Base-by-base conservation (phyloP, 2,329 filamentous ascomycete species). In the Nemania sp. region DNA sequence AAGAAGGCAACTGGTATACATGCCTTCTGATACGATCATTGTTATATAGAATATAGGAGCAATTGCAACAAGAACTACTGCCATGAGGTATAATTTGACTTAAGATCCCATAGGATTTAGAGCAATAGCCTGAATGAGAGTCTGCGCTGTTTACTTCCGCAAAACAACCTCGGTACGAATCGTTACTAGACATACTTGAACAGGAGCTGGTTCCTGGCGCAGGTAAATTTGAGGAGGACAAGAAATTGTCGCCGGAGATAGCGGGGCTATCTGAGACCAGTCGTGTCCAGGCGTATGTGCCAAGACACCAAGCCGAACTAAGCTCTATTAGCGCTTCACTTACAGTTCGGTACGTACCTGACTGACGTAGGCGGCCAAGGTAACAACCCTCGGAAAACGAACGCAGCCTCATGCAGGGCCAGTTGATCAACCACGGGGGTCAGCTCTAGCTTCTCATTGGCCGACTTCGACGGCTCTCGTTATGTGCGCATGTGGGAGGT, bases 391-490 rank as follows among this genome's bases (percentile, higher is more conserved):
- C 15, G 47, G 51, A 37, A 56, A 63, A 51, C 45, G 29, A 37
- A 34, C 20, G 39, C 63, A 70, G 67, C 68, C 67, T 68, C 63
- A 67, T 64, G 65, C 63, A 68, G 65, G 56, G 46, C 62, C 66
- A 60, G 65, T 65, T 54, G 43, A 69, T 64, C 25, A 68, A 54
- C 64, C 69, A 72, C 70, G 69, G 63, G 70, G 69, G 61, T 51
- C 35, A 62, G 40, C 56, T 53, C 43, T 11, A 45, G 45, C 51
- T 7, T 67, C 48, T 62, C 35, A 72, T 71, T 72, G 69, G 70
- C 21, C 34, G 25, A 48, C 42, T 49, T 9, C 13, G 42, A 62
- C 46, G 18, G 49, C 46, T 35, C 15, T 43, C 29, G 46, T 51
- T 12, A 37, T 51, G 15, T 11, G 35, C 13, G 11, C 35, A 10